Base-by-base conservation (phyloP, 2,329 filamentous ascomycete species). In the Madurella fahalii region DNA sequence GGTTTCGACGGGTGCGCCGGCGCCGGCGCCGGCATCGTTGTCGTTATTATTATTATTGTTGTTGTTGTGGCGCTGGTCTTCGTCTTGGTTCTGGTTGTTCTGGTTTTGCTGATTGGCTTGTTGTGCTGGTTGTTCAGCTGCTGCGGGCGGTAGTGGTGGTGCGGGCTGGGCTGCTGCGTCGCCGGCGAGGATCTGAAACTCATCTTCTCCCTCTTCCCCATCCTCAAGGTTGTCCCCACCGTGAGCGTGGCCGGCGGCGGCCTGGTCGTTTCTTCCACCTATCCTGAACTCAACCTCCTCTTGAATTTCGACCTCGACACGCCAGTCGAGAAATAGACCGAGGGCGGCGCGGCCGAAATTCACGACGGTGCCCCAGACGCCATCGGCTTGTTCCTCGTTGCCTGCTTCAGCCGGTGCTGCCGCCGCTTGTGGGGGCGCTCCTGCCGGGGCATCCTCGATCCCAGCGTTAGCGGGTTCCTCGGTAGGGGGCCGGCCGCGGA, bases 141-240 rank as follows among this genome's bases (percentile, higher is more conserved):
- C 39, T 41, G 54, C 12, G 30, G 40, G 37, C 39, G 30, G 42
- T 25, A 40, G 44, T 37, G 41, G 50, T 30, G 49, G 56, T 30
- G 49, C 46, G 2, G 18, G 17, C 18, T 49, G 31, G 7, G 15
- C 46, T 47, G 47, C 44, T n/a, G 17, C 44, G 17, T 60, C 20
- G 13, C 31, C 43, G 13, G 16, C 37, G 1, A 52, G 52, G 15
- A 52, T 16, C 32, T 56, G 43, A 5, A 51, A 45, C 13, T 50
- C 41, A 9, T 58, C 50, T 2, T 46, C 58, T 25, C 25, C 34
- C 4, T 37, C 34, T 15, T 58, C 57, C 17, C 51, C 46, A 16
- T 59, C 58, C 13, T 54, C 61, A 40, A 54, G 58, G 15, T 64
- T 63, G 8, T 77, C 77, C 37, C 77, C 69, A 42, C 78, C 77